phyloP scores from a whole-genome alignment of 805 yeast species.

The Suhomyces canberraensis region DNA sequence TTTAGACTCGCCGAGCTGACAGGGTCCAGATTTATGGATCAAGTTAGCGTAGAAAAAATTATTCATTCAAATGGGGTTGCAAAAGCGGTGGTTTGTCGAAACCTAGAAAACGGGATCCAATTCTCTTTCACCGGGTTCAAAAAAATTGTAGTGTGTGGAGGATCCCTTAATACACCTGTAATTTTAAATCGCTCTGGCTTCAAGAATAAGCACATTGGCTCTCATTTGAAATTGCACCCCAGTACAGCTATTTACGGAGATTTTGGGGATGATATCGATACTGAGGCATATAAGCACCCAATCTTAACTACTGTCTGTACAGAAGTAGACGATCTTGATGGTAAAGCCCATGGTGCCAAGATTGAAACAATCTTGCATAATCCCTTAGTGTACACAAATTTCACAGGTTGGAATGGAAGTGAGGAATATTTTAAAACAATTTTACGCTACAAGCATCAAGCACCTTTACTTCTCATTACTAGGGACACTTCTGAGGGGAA shows the following conservation, averaged over 20 bases:
- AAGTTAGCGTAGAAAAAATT: slow-evolving; percentile 15
- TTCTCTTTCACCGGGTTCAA: slow-evolving; percentile 16
- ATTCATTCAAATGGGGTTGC: slow-evolving; percentile 13
- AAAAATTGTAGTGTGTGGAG: slow-evolving; percentile 16
- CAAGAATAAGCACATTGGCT: slow-evolving; percentile 19
- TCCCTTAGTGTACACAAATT: slow-evolving; percentile 14
- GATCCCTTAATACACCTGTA: slow-evolving; percentile 18
- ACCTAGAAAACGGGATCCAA: slow-evolving; percentile 9
- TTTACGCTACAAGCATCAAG: slow-evolving; percentile 13
- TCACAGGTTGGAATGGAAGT: slow-evolving; percentile 16
- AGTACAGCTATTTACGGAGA: slow-evolving; percentile 13
- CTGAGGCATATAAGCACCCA: slow-evolving; percentile 15
- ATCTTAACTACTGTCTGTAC: slow-evolving; percentile 19
- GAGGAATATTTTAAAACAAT: slow-evolving; percentile 11
- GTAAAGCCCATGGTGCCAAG: slow-evolving; percentile 19
- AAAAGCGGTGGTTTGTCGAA: slow-evolving; percentile 13
- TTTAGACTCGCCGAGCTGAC: slow-evolving; percentile 15
- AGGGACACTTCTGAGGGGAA: slow-evolving; percentile 17
- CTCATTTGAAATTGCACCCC: slow-evolving; percentile 20
- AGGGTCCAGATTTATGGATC: slow-evolving; percentile 20
- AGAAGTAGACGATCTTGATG: slow-evolving; percentile 19
- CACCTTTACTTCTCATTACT: slow-evolving; percentile 15
- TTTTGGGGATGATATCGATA: slow-evolving; percentile 8
- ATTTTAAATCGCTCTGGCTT: slow-evolving; percentile 20
- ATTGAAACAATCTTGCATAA: slow-evolving; percentile 18